These are phyloP conservation scores for Heterobasidion parviporum DNA, from an alignment of 1,284 basidiomycete genomes.

Conservation along the genomic window DNA sequence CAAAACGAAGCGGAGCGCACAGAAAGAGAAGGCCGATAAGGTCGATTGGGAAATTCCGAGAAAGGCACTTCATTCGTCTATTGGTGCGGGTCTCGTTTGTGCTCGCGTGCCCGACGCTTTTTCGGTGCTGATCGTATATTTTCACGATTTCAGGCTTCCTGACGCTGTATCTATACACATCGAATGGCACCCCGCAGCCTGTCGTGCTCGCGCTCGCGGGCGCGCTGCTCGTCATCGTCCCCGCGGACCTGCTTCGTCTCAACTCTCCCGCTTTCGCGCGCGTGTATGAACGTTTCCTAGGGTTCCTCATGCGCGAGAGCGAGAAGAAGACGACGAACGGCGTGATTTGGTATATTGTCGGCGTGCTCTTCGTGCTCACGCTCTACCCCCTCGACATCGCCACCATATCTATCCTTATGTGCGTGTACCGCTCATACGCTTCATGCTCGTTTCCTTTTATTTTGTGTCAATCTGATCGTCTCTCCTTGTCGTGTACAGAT, in stretches of 20 bases:
- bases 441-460: background rate
- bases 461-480: background rate
- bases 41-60: conserved; percentile 83
- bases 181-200: conserved; percentile 42
- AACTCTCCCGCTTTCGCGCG: conserved; percentile 61
- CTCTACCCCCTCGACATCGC: conserved; percentile 85
- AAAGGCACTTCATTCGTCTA: conserved; percentile 86
- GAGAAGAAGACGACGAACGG: conserved; percentile 84
- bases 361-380: conserved; percentile 77
- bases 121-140: background rate
- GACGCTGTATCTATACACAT: conserved; percentile 70
- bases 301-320: conserved; percentile 90
- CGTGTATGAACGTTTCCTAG: conserved; percentile 71
- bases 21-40: conserved; percentile 10
- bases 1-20: background rate
- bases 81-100: conserved; percentile 48
- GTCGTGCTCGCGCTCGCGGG: conserved; percentile 62
- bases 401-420: conserved; percentile 84
- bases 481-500: conserved; percentile 32
- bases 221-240: conserved; percentile 64
- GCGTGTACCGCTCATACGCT: conserved; percentile 22
- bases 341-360: conserved; percentile 93
- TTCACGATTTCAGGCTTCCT: conserved; percentile 52
- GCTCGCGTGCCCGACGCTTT: conserved; percentile 3
- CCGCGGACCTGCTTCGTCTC: conserved; percentile 77